Evolutionary conservation across 208 protist genomes (phyloP).

Genomic region (Trypanosoma cruzi): DNA sequence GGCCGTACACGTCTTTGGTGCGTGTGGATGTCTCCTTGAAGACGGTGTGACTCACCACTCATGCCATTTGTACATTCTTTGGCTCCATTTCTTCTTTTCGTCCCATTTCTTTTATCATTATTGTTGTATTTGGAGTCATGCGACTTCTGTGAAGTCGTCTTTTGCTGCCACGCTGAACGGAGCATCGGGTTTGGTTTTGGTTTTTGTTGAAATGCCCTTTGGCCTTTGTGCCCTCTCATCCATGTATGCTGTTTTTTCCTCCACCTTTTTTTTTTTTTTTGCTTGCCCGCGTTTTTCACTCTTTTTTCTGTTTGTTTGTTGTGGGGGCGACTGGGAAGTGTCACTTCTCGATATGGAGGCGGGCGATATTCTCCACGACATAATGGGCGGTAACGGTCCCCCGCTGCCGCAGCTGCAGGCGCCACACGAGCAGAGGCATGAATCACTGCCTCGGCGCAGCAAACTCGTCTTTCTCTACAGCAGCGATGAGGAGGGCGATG

Average conservation of each 20-base stretch:
- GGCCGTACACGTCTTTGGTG: too few relatives aligned
- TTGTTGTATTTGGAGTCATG: not conserved
- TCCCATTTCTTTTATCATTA: not conserved
- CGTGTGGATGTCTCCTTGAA: too few relatives aligned
- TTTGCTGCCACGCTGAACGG: not conserved
- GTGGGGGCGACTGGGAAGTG: too few relatives aligned
- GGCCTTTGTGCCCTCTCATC: not conserved
- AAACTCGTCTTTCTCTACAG: conserved; percentile 83
- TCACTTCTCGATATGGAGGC: not conserved
- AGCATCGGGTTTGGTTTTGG: not conserved
- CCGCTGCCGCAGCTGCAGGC: not conserved
- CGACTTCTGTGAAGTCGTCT: not conserved
- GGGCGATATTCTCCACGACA: not conserved
- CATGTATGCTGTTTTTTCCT: conserved; percentile 1
- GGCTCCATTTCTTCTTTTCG: too few relatives aligned
- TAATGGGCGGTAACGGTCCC: not conserved
- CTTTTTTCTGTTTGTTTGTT: not conserved
- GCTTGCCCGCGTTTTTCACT: not conserved
- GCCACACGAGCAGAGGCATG: not conserved
- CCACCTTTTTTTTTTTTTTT: not conserved
- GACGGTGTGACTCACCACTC: too few relatives aligned
- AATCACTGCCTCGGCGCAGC: conserved; percentile 9
- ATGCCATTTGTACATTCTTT: too few relatives aligned
- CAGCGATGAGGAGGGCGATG: conserved; percentile 58
- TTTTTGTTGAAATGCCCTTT: not conserved